Base-by-base conservation (phyloP, 164 flowering plant genomes). In the Aristolochia fimbriata region DNA sequence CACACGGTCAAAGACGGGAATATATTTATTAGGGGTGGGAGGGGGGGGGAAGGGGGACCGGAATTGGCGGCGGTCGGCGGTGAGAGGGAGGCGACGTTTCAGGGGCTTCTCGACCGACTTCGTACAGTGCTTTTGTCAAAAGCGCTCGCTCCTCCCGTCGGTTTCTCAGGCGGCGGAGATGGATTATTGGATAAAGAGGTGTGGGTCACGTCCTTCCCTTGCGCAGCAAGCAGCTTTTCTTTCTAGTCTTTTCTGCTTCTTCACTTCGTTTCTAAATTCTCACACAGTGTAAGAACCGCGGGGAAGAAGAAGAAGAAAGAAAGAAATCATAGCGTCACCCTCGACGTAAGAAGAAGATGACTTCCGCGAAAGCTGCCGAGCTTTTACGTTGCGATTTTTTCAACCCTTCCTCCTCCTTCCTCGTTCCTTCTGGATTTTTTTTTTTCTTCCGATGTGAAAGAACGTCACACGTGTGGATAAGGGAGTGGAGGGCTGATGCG, bases 61-160 rank as follows among this genome's bases (percentile, higher is more conserved):
- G 27, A 33, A 59, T 24, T 59, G 62, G 52, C 52, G 62, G 33
- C 62, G 22, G 47, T 50, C 63, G 55, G 55, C 24, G 24, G 54
- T 60, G 45, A 13, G 47, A 48, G 27, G 24, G 20, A 17, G 27
- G 47, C 55, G 63, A 60, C 55, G 31, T 49, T 60, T 49, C 19
- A 17, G 52, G 52, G 52, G 52, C 22, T 49, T 49, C 22, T 49
- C 52, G 22, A 49, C 22, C 52, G 52, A 49, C 52, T 49, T 20
- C 22, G 52, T 49, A 20, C 52, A 49, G 4, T 49, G 52, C 30
- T 20, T 20, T 49, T 49, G 19, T 49, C 52, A 17, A 17, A 49
- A 49, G 14, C 19, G 3, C 30, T 5, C 20, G 8, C 1, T n/a
- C n/a, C n/a, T n/a, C n/a, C n/a, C n/a, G 19, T 17, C 52, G 52